Evolutionary conservation across 2,329 filamentous ascomycete genomes (phyloP).

Genomic region (Cordyceps pruinosa): DNA sequence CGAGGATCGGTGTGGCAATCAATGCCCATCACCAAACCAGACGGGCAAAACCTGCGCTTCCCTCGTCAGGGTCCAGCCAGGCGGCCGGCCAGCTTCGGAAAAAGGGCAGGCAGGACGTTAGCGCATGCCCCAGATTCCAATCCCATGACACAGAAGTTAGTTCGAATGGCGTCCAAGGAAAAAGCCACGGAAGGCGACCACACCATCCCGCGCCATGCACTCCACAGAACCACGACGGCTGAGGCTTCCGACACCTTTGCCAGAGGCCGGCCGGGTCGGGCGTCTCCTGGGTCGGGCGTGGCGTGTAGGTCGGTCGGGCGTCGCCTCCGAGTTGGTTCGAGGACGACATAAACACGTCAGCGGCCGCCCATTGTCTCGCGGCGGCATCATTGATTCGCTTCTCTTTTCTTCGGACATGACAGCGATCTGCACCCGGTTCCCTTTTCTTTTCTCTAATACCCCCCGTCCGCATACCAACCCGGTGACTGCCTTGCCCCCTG

Average conservation of each 20-base stretch:
- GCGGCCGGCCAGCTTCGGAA: not conserved
- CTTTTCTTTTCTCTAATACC: not conserved
- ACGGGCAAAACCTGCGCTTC: not conserved
- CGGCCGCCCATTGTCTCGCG: not conserved
- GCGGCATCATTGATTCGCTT: conserved; percentile 2
- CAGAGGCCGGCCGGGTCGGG: too few species aligned
- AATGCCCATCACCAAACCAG: conserved; percentile 2
- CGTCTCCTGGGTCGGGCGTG: too few species aligned
- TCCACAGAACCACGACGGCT: not conserved
- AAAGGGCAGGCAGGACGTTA: not conserved
- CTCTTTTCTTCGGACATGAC: not conserved
- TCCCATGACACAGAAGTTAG: not conserved
- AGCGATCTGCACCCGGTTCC: not conserved
- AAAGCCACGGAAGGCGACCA: too few species aligned
- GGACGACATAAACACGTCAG: conserved; percentile 8
- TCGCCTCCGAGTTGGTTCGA: not conserved
- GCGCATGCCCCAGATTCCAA: not conserved
- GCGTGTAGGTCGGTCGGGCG: not conserved
- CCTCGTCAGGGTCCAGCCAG: conserved; percentile 5
- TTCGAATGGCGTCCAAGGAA: not conserved
- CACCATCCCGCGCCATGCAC: not conserved
- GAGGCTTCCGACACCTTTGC: conserved; percentile 6
- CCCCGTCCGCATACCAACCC: not conserved
- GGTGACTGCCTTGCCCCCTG: not conserved
- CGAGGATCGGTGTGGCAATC: conserved; percentile 1